Evolutionary conservation across 1,284 basidiomycete genomes (phyloP).

Genomic region (Anthracocystis setariae): DNA sequence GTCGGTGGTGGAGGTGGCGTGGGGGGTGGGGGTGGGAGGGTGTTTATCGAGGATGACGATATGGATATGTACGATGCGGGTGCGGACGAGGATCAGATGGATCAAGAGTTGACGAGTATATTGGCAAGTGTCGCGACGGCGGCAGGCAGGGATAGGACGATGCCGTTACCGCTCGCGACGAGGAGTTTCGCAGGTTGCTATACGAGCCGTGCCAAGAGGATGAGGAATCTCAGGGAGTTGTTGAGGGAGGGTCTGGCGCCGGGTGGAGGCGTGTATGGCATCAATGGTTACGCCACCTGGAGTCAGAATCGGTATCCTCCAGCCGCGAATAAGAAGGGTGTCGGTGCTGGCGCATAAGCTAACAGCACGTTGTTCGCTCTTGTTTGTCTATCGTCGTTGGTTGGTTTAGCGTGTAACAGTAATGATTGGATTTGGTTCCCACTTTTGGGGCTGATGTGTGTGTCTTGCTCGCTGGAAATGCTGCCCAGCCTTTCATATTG

Average conservation of each 20-base stretch:
- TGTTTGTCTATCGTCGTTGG: neutral
- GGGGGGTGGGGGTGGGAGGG: slow-evolving; percentile 3
- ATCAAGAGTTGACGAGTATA: slow-evolving; percentile 47
- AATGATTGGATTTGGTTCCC: no score
- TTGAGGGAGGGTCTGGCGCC: slow-evolving; percentile 54
- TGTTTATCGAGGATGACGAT: slow-evolving; percentile 51
- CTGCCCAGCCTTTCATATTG: no score
- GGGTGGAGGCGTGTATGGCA: slow-evolving; percentile 40
- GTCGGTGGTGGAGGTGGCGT: slow-evolving; percentile 3
- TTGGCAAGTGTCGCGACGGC: slow-evolving; percentile 52
- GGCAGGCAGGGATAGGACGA: slow-evolving; percentile 51
- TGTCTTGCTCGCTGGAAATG: no score
- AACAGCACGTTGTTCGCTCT: no score
- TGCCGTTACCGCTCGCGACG: slow-evolving; percentile 55
- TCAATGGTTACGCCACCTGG: slow-evolving; percentile 48
- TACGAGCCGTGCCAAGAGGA: slow-evolving; percentile 54
- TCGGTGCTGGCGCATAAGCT: slow-evolving; percentile 13
- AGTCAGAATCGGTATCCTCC: slow-evolving; percentile 11
- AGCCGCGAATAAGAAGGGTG: slow-evolving; percentile 20
- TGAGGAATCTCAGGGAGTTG: slow-evolving; percentile 55
- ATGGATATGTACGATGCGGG: slow-evolving; percentile 58
- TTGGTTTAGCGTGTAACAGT: no score
- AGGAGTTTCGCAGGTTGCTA: slow-evolving; percentile 55
- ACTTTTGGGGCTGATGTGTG: no score
- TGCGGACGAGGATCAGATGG: slow-evolving; percentile 59